These are phyloP conservation scores for Dryadomyces quercus-mongolicae DNA, from an alignment of 2,329 filamentous ascomycete species.

Conservation along the genomic window DNA sequence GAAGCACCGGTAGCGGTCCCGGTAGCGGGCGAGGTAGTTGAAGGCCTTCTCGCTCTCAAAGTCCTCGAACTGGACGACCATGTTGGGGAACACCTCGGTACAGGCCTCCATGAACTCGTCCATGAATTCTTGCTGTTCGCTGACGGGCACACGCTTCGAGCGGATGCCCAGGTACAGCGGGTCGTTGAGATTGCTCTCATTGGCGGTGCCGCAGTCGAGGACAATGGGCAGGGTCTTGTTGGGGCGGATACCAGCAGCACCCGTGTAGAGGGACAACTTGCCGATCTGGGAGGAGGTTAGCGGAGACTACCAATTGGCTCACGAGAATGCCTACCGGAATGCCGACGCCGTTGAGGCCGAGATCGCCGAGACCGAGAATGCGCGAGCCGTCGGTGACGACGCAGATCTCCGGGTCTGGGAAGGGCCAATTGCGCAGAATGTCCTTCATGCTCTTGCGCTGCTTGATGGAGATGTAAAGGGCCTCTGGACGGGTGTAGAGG, in stretches of 20 bases:
- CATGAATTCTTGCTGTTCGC: slow-evolving; percentile 81
- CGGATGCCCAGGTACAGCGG: slow-evolving; percentile 83
- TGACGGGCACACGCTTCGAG: slow-evolving; percentile 63
- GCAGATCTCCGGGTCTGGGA: slow-evolving; percentile 82
- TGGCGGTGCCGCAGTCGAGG: slow-evolving; percentile 54
- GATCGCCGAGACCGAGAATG: slow-evolving; percentile 82
- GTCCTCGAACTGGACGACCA: slow-evolving; percentile 87
- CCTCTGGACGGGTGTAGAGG: slow-evolving; percentile 89
- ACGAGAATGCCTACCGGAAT: slow-evolving; percentile 61
- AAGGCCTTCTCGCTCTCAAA: slow-evolving; percentile 92
- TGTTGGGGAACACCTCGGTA: slow-evolving; percentile 56
- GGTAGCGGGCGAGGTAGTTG: slow-evolving; percentile 82
- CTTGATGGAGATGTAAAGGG: slow-evolving; percentile 89
- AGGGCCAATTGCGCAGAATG: slow-evolving; percentile 89
- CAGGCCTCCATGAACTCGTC: slow-evolving; percentile 95
- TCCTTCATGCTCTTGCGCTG: slow-evolving; percentile 82
- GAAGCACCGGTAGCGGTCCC: slow-evolving; percentile 84
- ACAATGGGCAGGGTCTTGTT: slow-evolving; percentile 66
- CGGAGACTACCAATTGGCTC: no score
- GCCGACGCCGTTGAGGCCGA: slow-evolving; percentile 94
- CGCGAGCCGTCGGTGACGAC: slow-evolving; percentile 94
- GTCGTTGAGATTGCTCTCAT: slow-evolving; percentile 53
- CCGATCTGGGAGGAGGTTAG: slow-evolving; percentile 47
- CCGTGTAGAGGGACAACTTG: slow-evolving; percentile 90
- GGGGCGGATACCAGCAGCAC: slow-evolving; percentile 88